phyloP scores from a whole-genome alignment of 116 monocot genomes.

The Iris pallida region DNA sequence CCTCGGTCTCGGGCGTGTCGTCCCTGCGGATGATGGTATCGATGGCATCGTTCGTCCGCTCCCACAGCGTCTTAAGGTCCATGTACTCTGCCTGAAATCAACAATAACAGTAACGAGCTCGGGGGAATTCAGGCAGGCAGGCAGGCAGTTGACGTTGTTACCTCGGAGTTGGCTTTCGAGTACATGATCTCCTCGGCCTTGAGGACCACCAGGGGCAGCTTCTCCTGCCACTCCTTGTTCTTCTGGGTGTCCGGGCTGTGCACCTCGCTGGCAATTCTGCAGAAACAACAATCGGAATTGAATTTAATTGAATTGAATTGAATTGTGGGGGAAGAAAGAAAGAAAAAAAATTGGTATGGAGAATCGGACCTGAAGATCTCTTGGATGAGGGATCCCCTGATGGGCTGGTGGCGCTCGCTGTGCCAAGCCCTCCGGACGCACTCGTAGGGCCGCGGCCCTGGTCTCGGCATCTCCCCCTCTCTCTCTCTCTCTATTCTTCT shows the following conservation, averaged over 20 bases:
- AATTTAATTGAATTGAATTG: not conserved
- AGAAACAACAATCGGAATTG: not conserved
- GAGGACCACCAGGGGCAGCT: constrained; percentile 79
- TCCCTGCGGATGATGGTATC: constrained; percentile 82
- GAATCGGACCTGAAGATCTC: constrained; percentile 65
- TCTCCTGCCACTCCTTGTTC: constrained; percentile 91
- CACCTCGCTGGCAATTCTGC: constrained; percentile 58
- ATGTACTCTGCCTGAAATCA: constrained; percentile 61
- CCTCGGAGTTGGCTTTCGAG: constrained; percentile 95
- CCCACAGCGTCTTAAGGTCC: constrained; percentile 57
- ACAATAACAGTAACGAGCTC: not conserved
- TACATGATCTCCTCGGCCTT: constrained; percentile 94
- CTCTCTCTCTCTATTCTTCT: not conserved
- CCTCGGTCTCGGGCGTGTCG: constrained; percentile 35
- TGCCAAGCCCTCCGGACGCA: constrained; percentile 92
- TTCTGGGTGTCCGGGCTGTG: constrained; percentile 48
- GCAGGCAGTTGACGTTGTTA: constrained; percentile 4
- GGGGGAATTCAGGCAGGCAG: no score
- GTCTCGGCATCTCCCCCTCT: constrained; percentile 53
- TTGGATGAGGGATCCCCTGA: constrained; percentile 86
- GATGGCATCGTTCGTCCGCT: constrained; percentile 69
- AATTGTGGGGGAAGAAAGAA: not conserved
- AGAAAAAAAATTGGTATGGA: not conserved
- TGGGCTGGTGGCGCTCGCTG: constrained; percentile 85
- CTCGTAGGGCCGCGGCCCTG: constrained; percentile 89